phyloP scores from a whole-genome alignment of 768 basidiomycete genomes.

The Mycena belliarum region DNA sequence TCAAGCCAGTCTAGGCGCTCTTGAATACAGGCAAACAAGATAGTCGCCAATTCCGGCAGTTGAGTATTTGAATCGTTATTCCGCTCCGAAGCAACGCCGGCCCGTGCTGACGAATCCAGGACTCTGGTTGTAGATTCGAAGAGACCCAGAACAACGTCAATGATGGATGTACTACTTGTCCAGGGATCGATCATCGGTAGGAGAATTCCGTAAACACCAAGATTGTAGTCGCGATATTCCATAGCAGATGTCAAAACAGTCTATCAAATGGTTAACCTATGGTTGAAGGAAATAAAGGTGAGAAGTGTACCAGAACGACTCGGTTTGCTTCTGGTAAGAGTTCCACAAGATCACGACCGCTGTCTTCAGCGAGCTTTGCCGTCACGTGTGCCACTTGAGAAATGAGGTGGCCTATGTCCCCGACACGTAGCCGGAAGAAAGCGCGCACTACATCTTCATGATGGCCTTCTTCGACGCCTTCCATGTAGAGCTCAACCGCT shows the following conservation, averaged over 20 bases:
- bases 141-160: constrained; percentile 71
- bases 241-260: constrained; percentile 70
- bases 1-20: constrained; percentile 72
- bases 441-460: constrained; percentile 79
- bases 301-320: constrained; percentile 60
- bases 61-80: constrained; percentile 49
- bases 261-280: constrained; percentile 39
- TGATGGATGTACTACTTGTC: constrained; percentile 71
- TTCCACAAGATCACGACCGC: constrained; percentile 42
- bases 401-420: constrained; percentile 67
- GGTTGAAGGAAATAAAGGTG: constrained; percentile 2
- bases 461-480: constrained; percentile 49
- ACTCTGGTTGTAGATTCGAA: constrained; percentile 64
- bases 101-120: constrained; percentile 39
- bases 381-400: constrained; percentile 58
- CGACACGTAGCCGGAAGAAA: constrained; percentile 77
- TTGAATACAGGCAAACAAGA: constrained; percentile 64
- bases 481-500: constrained; percentile 70
- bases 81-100: constrained; percentile 25
- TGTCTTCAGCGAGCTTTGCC: constrained; percentile 42
- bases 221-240: constrained; percentile 72
- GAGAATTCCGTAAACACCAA: constrained; percentile 76
- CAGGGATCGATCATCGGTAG: constrained; percentile 74
- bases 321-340: constrained; percentile 69
- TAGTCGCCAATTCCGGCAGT: constrained; percentile 63